phyloP scores from a whole-genome alignment of 1,284 basidiomycete species.

The Cutaneotrichosporon cyanovorans region DNA sequence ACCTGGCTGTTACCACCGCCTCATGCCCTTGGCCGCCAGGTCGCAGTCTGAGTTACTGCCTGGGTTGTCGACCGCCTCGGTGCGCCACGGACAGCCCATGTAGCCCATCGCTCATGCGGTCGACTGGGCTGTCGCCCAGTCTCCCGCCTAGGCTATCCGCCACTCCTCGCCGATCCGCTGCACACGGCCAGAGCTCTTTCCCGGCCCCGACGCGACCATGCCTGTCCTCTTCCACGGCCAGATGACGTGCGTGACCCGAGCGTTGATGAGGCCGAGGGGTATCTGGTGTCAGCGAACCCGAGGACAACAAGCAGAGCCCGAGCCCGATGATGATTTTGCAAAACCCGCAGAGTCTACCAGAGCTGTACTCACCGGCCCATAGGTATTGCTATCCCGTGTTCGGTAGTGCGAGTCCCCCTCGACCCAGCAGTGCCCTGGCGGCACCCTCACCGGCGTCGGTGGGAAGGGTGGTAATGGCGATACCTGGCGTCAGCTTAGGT shows the following conservation, averaged over 20 bases:
- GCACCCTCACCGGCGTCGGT: constrained; percentile 41
- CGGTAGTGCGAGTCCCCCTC: constrained; percentile 51
- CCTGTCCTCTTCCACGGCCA: constrained; percentile 44
- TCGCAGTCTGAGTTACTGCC: no score
- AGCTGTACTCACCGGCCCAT: constrained; percentile 52
- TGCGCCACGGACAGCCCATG: no score
- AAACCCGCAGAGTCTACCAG: not conserved
- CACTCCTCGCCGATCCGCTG: constrained; percentile 14
- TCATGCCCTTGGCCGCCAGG: no score
- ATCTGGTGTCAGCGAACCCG: constrained; percentile 23
- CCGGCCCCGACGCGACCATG: constrained; percentile 21
- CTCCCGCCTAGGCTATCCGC: not conserved
- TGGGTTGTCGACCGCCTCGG: no score
- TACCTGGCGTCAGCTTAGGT: constrained; percentile 22
- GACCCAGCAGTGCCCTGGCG: constrained; percentile 49
- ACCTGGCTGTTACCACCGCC: no score
- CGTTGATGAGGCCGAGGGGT: constrained; percentile 46
- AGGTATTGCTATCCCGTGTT: constrained; percentile 48
- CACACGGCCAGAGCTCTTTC: constrained; percentile 32
- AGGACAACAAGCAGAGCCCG: no score
- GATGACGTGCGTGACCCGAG: constrained; percentile 44
- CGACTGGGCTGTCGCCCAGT: not conserved
- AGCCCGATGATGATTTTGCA: no score
- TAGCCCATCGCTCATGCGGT: no score
- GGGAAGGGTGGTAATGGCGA: constrained; percentile 42